Percentiles rank a stretch among this genome's conserved stretches.
Conservation (phyloP, 768 basidiomycete genomes). For the Cystoderma amianthinum region DNA sequence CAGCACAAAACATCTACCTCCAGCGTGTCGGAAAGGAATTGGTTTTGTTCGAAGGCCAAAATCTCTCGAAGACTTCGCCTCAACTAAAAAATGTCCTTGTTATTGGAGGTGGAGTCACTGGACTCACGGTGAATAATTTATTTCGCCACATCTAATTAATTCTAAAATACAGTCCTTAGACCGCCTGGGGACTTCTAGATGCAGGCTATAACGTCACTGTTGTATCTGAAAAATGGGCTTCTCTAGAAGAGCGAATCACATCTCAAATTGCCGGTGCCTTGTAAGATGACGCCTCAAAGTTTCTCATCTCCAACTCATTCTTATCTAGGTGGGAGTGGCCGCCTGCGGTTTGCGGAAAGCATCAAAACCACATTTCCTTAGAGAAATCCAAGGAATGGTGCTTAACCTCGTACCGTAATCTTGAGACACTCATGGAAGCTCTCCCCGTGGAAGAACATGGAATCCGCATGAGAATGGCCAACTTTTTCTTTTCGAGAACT, state of each 20-base stretch:
- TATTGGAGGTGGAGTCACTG: constrained; percentile 6
- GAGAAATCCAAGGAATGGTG: constrained; percentile 25
- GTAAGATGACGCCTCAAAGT: constrained; percentile 9
- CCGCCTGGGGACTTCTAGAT: constrained; percentile 25
- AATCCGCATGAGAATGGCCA: constrained; percentile 22
- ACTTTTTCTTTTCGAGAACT: constrained; percentile 24
- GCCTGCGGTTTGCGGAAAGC: constrained; percentile 29
- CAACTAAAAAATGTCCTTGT: constrained; percentile 3
- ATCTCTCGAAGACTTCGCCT: background rate
- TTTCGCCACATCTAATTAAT: background rate
- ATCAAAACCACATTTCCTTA: constrained; percentile 26
- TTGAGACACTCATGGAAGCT: constrained; percentile 14
- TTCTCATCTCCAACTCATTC: constrained; percentile 1
- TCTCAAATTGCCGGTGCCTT: constrained; percentile 20
- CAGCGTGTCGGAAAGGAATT: constrained; percentile 3
- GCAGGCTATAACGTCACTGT: constrained; percentile 27
- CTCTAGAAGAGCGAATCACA: constrained; percentile 11
- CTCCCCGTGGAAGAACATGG: constrained; percentile 17
- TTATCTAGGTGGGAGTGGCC: constrained; percentile 26
- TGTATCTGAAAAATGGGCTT: constrained; percentile 17
- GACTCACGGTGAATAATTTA: constrained; percentile 2
- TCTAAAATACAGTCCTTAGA: constrained; percentile 5
- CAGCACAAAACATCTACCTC: constrained; percentile 1
- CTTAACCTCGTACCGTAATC: constrained; percentile 26
- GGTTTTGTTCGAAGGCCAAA: constrained; percentile 3